Percentiles rank a stretch among this genome's conserved stretches.
Evolutionary conservation across 164 flowering plant genomes (phyloP).

Genomic region (Vitis riparia): DNA sequence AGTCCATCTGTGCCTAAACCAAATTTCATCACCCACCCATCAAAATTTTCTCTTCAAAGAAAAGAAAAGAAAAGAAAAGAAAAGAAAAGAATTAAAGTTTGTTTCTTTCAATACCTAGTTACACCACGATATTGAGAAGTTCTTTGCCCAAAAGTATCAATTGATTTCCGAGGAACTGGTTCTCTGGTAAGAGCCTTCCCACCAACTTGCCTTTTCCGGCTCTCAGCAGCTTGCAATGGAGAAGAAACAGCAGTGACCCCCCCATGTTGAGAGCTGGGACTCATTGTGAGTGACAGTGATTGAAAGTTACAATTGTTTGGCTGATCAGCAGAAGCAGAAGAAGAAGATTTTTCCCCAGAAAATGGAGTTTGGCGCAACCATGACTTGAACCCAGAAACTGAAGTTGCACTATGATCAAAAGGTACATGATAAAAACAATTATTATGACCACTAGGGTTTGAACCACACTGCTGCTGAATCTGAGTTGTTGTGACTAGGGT

Average conservation of each 20-base stretch:
- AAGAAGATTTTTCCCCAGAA: constrained; percentile 19
- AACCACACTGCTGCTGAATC: constrained; percentile 6
- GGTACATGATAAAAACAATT: constrained; percentile 24
- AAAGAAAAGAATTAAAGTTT: background rate
- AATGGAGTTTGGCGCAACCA: constrained; percentile 53
- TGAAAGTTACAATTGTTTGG: constrained; percentile 19
- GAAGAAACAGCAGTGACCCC: constrained; percentile 9
- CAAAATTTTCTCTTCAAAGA: background rate
- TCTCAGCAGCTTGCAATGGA: constrained; percentile 15
- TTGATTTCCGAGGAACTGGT: constrained; percentile 63
- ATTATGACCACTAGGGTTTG: constrained; percentile 8
- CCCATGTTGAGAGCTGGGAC: constrained; percentile 21
- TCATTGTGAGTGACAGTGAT: constrained; percentile 54
- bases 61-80: background rate
- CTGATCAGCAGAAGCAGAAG: background rate
- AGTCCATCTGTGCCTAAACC: constrained; percentile 80
- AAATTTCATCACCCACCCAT: too few relatives aligned
- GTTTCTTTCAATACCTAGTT: constrained; percentile 54
- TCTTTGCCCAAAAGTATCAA: constrained; percentile 87
- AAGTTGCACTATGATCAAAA: constrained; percentile 26
- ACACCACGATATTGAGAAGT: constrained; percentile 92
- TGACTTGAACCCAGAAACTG: constrained; percentile 58
- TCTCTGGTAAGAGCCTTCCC: constrained; percentile 37
- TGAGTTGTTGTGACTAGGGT: constrained; percentile 19
- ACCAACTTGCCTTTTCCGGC: constrained; percentile 33